These are phyloP conservation scores for Wickerhamomyces subpelliculosus DNA, from an alignment of 805 yeast species.

Conservation along the genomic window DNA sequence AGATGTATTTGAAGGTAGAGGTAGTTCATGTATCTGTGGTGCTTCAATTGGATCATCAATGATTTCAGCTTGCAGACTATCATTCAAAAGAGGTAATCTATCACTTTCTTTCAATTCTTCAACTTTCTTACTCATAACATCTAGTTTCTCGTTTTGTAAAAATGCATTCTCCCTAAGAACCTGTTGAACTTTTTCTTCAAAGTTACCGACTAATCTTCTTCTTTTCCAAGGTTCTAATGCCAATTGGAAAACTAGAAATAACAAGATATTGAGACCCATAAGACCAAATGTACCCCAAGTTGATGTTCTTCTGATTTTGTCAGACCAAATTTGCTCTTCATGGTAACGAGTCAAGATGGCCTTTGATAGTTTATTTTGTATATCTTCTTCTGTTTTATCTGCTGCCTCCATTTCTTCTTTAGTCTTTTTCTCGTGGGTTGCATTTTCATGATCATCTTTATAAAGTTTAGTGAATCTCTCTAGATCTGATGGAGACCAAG, in stretches of 20 bases:
- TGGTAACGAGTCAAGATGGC: conserved; percentile 85
- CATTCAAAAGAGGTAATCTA: conserved; percentile 11
- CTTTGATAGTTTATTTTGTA: conserved; percentile 61
- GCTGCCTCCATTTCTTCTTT: conserved; percentile 40
- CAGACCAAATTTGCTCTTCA: conserved; percentile 98
- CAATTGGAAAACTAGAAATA: conserved; percentile 78
- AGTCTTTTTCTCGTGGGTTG: conserved; percentile 48
- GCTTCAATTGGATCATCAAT: conserved; percentile 12
- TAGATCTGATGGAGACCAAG: conserved; percentile 74
- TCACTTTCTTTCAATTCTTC: conserved; percentile 17
- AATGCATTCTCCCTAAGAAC: conserved; percentile 33
- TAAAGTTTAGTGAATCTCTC: conserved; percentile 80
- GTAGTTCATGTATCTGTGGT: conserved; percentile 11
- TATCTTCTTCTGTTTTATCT: conserved; percentile 60
- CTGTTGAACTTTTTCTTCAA: conserved; percentile 70
- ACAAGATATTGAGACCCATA: conserved; percentile 76
- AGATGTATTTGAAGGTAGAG: conserved; percentile 4
- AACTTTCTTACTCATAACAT: conserved; percentile 20
- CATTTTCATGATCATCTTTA: conserved; percentile 72
- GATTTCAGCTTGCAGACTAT: conserved; percentile 13
- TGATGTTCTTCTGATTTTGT: conserved; percentile 86
- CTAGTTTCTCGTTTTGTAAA: conserved; percentile 23
- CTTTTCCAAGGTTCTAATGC: conserved; percentile 95
- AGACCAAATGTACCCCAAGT: conserved; percentile 94
- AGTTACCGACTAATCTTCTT: conserved; percentile 67